phyloP scores from a whole-genome alignment of 148 eudicot species.

The Diospyros kaki region DNA sequence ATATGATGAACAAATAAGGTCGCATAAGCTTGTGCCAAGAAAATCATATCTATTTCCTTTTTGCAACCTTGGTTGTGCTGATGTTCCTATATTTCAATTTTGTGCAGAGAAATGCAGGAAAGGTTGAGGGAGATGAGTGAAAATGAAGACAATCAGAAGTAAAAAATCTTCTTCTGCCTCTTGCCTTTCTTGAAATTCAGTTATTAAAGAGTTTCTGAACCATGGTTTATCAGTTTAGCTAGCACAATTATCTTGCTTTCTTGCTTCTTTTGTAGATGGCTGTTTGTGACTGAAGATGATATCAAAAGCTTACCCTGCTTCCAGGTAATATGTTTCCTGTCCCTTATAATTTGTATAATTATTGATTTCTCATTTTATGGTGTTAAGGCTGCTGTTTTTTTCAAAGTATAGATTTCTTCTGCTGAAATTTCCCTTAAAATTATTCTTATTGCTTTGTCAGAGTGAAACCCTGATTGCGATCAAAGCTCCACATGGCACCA shows the following conservation, averaged over 20 bases:
- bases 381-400: not conserved
- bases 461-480: conserved; percentile 76
- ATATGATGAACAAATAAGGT: conserved; percentile 91
- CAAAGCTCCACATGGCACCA: conserved; percentile 85
- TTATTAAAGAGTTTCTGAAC: not conserved
- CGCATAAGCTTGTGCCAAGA: conserved; percentile 12
- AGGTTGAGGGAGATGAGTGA: conserved; percentile 80
- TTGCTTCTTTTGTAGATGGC: conserved; percentile 57
- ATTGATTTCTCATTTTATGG: conserved; percentile 2
- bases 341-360: not conserved
- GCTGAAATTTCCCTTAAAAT: conserved; percentile 3
- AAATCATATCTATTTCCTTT: conserved; percentile 2
- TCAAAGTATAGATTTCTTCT: not conserved
- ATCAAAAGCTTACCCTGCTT: conserved; percentile 84
- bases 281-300: conserved; percentile 95
- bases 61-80: conserved; percentile 10
- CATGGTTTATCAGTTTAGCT: not conserved
- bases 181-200: not conserved
- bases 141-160: conserved; percentile 81
- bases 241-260: not conserved
- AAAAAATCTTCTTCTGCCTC: conserved; percentile 8
- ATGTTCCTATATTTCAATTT: conserved; percentile 10
- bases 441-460: conserved; percentile 34
- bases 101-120: conserved; percentile 87
- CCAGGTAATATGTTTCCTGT: conserved; percentile 49